phyloP scores from a whole-genome alignment of 805 yeast genomes.

The Yamadazyma ubonensis region DNA sequence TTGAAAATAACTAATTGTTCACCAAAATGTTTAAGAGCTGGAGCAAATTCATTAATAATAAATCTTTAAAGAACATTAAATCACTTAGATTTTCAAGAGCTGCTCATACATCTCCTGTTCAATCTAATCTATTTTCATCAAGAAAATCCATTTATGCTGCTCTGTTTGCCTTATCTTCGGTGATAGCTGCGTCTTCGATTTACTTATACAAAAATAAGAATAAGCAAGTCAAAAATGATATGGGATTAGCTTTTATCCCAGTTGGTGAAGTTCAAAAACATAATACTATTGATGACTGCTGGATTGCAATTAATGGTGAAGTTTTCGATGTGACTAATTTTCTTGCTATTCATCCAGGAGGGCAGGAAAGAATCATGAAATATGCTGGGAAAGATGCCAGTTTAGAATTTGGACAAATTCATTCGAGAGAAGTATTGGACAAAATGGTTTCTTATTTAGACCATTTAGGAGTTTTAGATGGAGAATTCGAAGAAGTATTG shows the following conservation, averaged over 20 bases:
- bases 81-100: background rate
- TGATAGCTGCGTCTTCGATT: constrained; percentile 1
- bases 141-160: background rate
- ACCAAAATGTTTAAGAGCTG: background rate
- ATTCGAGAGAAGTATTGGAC: constrained; percentile 24
- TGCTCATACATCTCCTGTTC: background rate
- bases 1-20: background rate
- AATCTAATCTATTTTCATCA: background rate
- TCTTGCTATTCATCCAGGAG: constrained; percentile 51
- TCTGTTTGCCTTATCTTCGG: constrained; percentile 1
- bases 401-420: constrained; percentile 38
- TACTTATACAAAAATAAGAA: background rate
- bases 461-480: constrained; percentile 13
- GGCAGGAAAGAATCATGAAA: constrained; percentile 41
- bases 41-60: background rate
- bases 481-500: constrained; percentile 12
- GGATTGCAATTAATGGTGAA: constrained; percentile 34
- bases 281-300: constrained; percentile 17
- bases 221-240: constrained; percentile 5
- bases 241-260: constrained; percentile 16
- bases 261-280: constrained; percentile 20
- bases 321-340: constrained; percentile 41
- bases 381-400: constrained; percentile 65
- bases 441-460: constrained; percentile 13
- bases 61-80: background rate